A percentile compares a stretch with the other conserved stretches of the same genome.
phyloP scores from a whole-genome alignment of 2,329 filamentous ascomycete genomes.

The Arthroderma uncinatum region DNA sequence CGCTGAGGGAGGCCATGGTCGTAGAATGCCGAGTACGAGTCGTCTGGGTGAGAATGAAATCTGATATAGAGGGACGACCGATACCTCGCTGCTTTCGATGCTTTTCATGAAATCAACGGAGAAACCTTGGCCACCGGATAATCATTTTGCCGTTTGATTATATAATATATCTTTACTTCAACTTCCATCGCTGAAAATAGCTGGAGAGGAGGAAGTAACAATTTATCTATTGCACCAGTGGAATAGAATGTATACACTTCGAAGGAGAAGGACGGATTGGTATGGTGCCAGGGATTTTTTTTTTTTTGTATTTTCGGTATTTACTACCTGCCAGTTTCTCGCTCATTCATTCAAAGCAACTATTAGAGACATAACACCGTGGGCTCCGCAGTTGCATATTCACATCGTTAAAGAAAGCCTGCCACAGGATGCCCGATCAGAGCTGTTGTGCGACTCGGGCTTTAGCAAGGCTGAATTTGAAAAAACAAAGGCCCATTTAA shows the following conservation, averaged over 20 bases:
- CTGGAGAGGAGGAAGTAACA: background rate
- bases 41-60: background rate
- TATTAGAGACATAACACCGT: background rate
- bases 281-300: background rate
- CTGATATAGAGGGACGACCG: background rate
- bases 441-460: background rate
- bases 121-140: background rate
- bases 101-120: background rate
- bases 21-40: background rate
- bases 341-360: background rate
- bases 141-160: background rate
- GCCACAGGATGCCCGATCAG: background rate
- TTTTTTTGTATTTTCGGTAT: background rate
- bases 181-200: background rate
- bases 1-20: slow-evolving; percentile 44
- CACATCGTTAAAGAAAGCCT: background rate
- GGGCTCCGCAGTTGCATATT: background rate
- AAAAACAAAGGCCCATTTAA: background rate
- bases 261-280: background rate
- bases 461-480: background rate
- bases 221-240: background rate
- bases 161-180: background rate
- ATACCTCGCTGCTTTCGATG: background rate
- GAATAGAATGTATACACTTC: background rate
- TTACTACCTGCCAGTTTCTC: background rate